Conservation (phyloP, 805 yeast species). For the Saccharomycopsis synnaedendra region DNA sequence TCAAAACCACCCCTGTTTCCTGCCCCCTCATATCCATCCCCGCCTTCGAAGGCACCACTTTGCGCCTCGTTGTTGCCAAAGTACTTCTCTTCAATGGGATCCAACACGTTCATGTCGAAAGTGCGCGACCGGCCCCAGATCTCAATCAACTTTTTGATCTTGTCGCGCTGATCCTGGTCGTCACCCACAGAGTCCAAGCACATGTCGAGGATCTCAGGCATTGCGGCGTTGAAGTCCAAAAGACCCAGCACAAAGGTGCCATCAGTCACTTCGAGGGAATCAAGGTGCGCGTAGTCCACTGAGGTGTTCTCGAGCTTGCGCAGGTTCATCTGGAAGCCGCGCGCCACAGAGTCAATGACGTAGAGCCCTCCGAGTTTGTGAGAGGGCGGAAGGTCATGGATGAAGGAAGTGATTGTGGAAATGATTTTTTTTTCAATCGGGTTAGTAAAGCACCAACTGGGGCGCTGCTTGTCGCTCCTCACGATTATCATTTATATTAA, state of each 20-base stretch:
- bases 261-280: slow-evolving; percentile 1
- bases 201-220: slow-evolving; percentile 3
- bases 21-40: too few relatives aligned
- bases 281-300: slow-evolving; percentile 15
- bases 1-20: too few relatives aligned
- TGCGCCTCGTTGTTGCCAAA: slow-evolving; percentile 26
- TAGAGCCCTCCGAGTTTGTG: slow-evolving; percentile 89
- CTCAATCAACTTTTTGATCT: slow-evolving; percentile 73
- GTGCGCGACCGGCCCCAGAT: slow-evolving; percentile 87
- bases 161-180: slow-evolving; percentile 49
- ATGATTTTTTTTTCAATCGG: too few relatives aligned
- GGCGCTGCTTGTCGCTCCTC: too few relatives aligned
- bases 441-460: too few relatives aligned
- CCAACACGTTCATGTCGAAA: slow-evolving; percentile 47
- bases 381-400: slow-evolving; percentile 43
- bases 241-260: slow-evolving; percentile 11
- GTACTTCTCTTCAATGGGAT: slow-evolving; percentile 44
- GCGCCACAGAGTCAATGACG: slow-evolving; percentile 83
- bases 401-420: too few relatives aligned
- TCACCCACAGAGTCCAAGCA: background rate
- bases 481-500: too few relatives aligned
- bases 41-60: background rate
- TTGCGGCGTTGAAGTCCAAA: slow-evolving; percentile 4
- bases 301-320: slow-evolving; percentile 38
- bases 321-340: slow-evolving; percentile 74